Conservation (phyloP, 2,329 filamentous ascomycete species). For the Chrysoporthe puriensis region DNA sequence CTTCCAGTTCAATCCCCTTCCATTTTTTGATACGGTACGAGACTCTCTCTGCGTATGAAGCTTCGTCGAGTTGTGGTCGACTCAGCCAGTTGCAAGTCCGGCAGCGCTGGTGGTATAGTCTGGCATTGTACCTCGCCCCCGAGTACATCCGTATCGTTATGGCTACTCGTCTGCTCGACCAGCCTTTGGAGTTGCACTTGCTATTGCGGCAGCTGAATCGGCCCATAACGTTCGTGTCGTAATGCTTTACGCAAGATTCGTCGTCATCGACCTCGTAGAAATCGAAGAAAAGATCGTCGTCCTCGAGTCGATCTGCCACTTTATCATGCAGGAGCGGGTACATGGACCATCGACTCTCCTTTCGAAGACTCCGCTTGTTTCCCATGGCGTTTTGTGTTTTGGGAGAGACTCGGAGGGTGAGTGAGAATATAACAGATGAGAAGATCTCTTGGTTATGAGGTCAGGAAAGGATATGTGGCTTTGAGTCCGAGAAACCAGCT, state of each 20-base stretch:
- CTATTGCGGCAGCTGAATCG: slow-evolving; percentile 28
- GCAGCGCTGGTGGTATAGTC: slow-evolving; percentile 35
- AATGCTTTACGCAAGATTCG: neutral
- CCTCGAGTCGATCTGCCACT: slow-evolving; percentile 8
- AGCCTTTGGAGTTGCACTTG: slow-evolving; percentile 18
- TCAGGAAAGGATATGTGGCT: neutral
- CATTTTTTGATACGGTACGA: slow-evolving; percentile 36
- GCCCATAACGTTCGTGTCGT: slow-evolving; percentile 31
- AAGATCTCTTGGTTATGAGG: neutral
- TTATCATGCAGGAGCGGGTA: neutral
- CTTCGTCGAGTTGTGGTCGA: slow-evolving; percentile 29
- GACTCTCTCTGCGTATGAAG: slow-evolving; percentile 34
- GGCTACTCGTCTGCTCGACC: slow-evolving; percentile 30
- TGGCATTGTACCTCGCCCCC: slow-evolving; percentile 32
- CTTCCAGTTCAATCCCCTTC: slow-evolving; percentile 29
- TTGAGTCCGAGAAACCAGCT: neutral
- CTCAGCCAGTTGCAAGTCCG: slow-evolving; percentile 30
- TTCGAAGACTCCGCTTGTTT: neutral
- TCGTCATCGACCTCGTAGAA: slow-evolving; percentile 6
- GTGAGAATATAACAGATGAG: no score
- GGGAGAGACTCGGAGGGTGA: no score
- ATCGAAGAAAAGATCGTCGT: slow-evolving; percentile 10
- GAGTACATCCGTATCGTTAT: slow-evolving; percentile 31
- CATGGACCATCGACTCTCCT: neutral
- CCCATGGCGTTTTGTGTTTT: no score